Evolutionary conservation across 371 early-diverging fungal species (phyloP), one percentile per base, ranked within the genome.

Genomic region (Zychaea mexicana): DNA sequence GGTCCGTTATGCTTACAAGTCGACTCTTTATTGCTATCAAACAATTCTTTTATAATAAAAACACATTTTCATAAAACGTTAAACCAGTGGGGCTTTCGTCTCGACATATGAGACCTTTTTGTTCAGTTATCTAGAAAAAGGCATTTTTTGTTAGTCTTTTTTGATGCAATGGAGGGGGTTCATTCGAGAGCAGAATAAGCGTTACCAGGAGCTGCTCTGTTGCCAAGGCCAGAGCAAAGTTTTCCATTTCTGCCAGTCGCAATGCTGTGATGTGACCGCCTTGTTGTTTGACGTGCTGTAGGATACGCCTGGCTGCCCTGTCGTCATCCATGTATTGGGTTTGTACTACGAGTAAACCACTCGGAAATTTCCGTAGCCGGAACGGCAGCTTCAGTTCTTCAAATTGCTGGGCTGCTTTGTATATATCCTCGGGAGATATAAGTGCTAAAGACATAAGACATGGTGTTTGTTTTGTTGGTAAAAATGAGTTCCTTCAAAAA

Each of bases 391-490:
- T 64, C 39, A 94, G 70, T 2, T 63, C 58, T 62, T 83, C 85
- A 65, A 94, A 93, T 64, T 83, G 78, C 19, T 73, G 73, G 61
- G 89, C 88, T 22, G 94, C 90, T 57, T 88, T 89, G 57, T 86
- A 85, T 24, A 95, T 78, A 81, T 96, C 96, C 38, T 91, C 87
- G 1, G 96, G 96, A 0, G 94, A 96, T 27, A 96, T 88, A 15
- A 94, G 78, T 15, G 92, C 92, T 88, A 70, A 15, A 42, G 13
- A 2, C 17, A 17, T 28, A 38, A n/a, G n/a, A n/a, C n/a, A n/a
- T n/a, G n/a, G n/a, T n/a, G n/a, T n/a, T n/a, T n/a, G 38, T 3
- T 58, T 56, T 31, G 56, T 32, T 36, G 21, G 28, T 36, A n/a
- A 17, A 38, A 58, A 52, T 9, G n/a, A 39, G 3, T 33, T 49